Evolutionary conservation across 148 eudicot species (phyloP).

Genomic region (Rhododendron williamsianum): DNA sequence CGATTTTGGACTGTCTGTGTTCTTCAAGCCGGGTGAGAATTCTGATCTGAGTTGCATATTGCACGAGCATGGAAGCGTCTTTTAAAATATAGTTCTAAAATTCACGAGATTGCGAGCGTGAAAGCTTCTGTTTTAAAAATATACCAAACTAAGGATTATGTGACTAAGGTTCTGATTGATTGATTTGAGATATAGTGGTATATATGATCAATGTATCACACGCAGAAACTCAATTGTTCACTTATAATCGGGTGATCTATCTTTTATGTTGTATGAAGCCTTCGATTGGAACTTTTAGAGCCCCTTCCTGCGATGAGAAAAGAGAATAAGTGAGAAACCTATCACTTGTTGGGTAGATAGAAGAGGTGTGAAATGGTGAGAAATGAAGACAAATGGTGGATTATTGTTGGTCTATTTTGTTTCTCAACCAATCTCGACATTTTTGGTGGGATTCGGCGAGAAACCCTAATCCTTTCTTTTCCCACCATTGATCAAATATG

Average conservation of each 20-base stretch:
- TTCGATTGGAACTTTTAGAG: not conserved
- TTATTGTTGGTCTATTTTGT: not conserved
- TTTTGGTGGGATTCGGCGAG: not conserved
- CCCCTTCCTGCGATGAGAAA: not conserved
- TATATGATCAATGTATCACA: not conserved
- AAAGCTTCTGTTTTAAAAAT: not conserved
- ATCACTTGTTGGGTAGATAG: not conserved
- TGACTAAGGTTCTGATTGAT: not conserved
- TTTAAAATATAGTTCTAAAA: not conserved
- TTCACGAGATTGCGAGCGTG: not conserved
- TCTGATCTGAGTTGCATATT: not conserved
- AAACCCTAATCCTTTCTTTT: not conserved
- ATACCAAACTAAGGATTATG: not conserved
- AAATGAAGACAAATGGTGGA: not conserved
- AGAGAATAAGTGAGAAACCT: not conserved
- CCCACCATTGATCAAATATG: not conserved
- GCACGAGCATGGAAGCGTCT: not conserved
- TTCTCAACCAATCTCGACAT: not conserved
- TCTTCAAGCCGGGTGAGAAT: conserved; percentile 64
- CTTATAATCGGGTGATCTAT: not conserved
- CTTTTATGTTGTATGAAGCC: not conserved
- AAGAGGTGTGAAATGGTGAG: not conserved
- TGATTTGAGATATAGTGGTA: not conserved
- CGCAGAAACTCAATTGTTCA: not conserved
- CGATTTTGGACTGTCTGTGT: conserved; percentile 87